Evolutionary conservation across 2,329 filamentous ascomycete genomes (phyloP).

Genomic region (Nemania diffusa): DNA sequence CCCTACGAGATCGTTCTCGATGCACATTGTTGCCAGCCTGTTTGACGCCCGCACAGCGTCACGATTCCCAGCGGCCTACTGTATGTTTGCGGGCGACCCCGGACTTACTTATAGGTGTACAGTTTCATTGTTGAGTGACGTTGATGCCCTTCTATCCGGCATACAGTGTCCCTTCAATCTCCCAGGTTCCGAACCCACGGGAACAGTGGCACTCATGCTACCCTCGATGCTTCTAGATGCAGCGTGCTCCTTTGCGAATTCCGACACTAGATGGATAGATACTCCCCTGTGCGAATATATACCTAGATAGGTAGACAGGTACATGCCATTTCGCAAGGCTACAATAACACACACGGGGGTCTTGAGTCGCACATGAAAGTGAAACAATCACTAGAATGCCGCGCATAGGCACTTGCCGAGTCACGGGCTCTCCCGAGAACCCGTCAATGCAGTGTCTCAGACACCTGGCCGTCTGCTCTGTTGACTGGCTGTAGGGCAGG

Average conservation of each 20-base stretch:
- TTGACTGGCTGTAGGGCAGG: not conserved
- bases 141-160: not conserved
- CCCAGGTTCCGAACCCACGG: slow-evolving; percentile 15
- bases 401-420: slow-evolving; percentile 1
- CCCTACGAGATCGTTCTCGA: not conserved
- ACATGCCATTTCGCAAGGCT: not conserved
- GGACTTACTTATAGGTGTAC: not conserved
- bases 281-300: not conserved
- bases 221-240: not conserved
- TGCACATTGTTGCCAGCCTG: not conserved
- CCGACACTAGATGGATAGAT: not conserved
- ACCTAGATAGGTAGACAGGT: not conserved
- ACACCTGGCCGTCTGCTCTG: not conserved
- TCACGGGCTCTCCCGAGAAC: slow-evolving; percentile 12
- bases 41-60: not conserved
- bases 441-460: slow-evolving; percentile 12
- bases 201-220: slow-evolving; percentile 11
- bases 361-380: slow-evolving; percentile 9
- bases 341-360: not conserved
- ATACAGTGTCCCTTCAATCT: slow-evolving; percentile 7
- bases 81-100: not conserved
- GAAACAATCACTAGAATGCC: slow-evolving; percentile 4
- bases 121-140: not conserved
- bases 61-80: not conserved
- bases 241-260: slow-evolving; percentile 1